Percentiles rank a stretch among this genome's conserved stretches.
Conservation (phyloP, 805 yeast species). For the Yamadazyma sp. region DNA sequence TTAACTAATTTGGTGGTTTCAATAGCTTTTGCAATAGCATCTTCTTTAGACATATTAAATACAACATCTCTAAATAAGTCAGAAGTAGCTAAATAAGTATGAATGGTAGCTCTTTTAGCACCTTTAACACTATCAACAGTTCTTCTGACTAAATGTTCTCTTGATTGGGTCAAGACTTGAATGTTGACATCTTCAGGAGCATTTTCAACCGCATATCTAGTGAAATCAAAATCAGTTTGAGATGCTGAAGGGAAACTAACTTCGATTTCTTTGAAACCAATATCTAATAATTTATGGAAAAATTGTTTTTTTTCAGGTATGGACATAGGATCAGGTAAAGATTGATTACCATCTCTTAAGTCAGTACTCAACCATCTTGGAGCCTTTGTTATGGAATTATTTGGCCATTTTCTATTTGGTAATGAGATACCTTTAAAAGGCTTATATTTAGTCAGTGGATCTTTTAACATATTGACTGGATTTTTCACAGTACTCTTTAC, state of each 20-base stretch:
- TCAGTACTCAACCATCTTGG: constrained; percentile 83
- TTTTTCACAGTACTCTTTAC: constrained; percentile 7
- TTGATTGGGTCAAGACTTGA: constrained; percentile 73
- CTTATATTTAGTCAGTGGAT: constrained; percentile 63
- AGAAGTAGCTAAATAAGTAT: constrained; percentile 72
- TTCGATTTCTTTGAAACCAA: constrained; percentile 80
- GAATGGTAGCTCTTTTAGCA: constrained; percentile 69
- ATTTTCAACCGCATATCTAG: constrained; percentile 73
- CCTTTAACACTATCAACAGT: constrained; percentile 73
- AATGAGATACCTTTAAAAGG: constrained; percentile 54
- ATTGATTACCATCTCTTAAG: constrained; percentile 78
- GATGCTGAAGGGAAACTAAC: constrained; percentile 81
- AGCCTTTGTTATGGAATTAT: constrained; percentile 59
- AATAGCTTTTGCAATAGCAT: constrained; percentile 65
- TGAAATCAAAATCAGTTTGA: constrained; percentile 79
- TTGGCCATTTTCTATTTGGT: constrained; percentile 71
- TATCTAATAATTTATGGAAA: constrained; percentile 66
- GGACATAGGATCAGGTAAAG: constrained; percentile 81
- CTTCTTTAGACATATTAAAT: constrained; percentile 66
- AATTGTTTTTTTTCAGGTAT: constrained; percentile 71
- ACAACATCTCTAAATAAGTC: constrained; percentile 75
- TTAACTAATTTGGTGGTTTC: constrained; percentile 67
- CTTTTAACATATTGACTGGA: constrained; percentile 52
- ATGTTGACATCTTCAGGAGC: constrained; percentile 74
- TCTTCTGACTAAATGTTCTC: constrained; percentile 70